phyloP scores from a whole-genome alignment of 768 basidiomycete genomes.

The Lactifluus rugatus region DNA sequence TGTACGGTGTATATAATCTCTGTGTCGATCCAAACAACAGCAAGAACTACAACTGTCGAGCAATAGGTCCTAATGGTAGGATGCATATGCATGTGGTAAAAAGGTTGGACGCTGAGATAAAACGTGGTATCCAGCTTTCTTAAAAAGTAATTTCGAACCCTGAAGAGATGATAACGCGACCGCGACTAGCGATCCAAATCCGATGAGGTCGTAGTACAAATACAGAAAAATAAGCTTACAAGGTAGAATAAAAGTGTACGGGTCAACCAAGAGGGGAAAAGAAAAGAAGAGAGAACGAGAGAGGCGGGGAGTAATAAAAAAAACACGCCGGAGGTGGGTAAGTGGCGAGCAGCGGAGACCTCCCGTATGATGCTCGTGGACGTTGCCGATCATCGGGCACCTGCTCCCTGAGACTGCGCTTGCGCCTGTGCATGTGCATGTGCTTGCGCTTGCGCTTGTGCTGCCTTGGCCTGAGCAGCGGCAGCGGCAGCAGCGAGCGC shows the following conservation, averaged over 20 bases:
- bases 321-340: no score
- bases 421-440: background rate
- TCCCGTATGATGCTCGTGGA: no score
- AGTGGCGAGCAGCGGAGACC: background rate
- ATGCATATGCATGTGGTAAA: no score
- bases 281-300: background rate
- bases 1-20: no score
- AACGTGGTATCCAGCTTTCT: background rate
- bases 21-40: no score
- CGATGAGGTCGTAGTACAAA: conserved; percentile 1
- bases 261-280: background rate
- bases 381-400: conserved; percentile 1
- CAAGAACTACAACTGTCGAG: no score
- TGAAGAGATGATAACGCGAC: background rate
- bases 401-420: conserved; percentile 16
- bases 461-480: conserved; percentile 7
- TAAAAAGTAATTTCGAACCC: background rate
- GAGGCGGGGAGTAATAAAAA: background rate
- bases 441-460: conserved; percentile 11
- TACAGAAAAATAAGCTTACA: conserved; percentile 14
- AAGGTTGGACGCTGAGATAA: no score
- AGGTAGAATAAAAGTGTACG: background rate
- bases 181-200: background rate
- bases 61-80: no score
- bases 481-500: background rate